Evolutionary conservation across 129 eudicot genomes (phyloP), one percentile per base, ranked within the genome.

Genomic region (Saussurea involucrata): DNA sequence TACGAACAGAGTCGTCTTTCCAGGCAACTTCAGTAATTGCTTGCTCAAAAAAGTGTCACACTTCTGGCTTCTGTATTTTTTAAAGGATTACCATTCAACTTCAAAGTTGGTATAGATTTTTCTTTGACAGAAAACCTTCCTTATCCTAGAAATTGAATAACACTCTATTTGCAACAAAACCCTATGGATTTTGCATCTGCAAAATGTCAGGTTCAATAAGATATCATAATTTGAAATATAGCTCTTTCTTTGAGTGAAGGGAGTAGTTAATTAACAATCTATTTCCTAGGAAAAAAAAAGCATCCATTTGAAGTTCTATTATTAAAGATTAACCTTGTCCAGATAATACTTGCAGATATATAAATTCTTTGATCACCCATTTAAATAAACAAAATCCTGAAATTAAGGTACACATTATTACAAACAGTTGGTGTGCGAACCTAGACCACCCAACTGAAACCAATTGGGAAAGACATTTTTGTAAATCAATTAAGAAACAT

Each of bases 401-500:
- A 71, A 61, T 21, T 79, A 5, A 29, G 83, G 72, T 72, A 72
- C n/a, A 25, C 78, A 40, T 13, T 64, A 7, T 29, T 21, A 64
- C 83, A 79, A 79, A 72, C 78, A 79, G 73, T 79, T 72, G 83
- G 78, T 72, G 78, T 72, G 55, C 83, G 63, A 28, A 42, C 49
- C 40, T 31, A 46, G 27, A 44, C 68, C 61, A 53, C 49, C 49
- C 49, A 40, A 40, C 15, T 53, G 6, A 53, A 40, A 40, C 49
- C 49, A 2, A 40, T 40, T 15, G 0, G 4, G 15, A 40, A 40
- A 40, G 4, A 40, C 49, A 40, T 2, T 40, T 10, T 40, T 40
- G 49, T 40, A 37, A 37, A 37, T 13, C 44, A 27, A 66, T 17
- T 66, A 20, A 31, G 13, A 17, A 53, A 53, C 60, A 49, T 6